Evolutionary conservation across 768 basidiomycete species (phyloP).

Genomic region (Artomyces pyxidatus): DNA sequence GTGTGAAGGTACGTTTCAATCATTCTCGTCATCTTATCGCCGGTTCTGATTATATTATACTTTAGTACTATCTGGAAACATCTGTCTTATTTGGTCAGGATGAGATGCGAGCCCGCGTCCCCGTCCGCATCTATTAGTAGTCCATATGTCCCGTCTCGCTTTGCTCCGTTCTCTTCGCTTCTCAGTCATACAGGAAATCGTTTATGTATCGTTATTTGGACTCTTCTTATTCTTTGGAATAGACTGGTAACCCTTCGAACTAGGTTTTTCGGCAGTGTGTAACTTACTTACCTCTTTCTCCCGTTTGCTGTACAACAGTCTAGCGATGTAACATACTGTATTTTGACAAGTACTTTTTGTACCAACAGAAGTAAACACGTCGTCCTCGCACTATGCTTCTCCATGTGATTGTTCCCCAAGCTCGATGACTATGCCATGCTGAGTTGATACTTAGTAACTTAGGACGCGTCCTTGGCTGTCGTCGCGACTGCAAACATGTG

Average conservation of each 20-base stretch:
- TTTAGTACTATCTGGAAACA: conserved; percentile 66
- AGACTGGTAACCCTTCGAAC: neutral
- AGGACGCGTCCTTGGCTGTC: too few species aligned
- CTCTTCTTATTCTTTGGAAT: neutral
- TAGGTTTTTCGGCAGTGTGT: neutral
- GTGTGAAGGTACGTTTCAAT: conserved; percentile 46
- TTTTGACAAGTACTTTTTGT: too few species aligned
- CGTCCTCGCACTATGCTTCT: too few species aligned
- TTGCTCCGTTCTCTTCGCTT: neutral
- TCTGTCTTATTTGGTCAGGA: conserved; percentile 61
- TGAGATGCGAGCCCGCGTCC: conserved; percentile 52
- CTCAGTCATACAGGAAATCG: neutral
- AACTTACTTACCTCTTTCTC: neutral
- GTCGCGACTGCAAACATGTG: too few species aligned
- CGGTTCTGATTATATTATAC: conserved; percentile 1
- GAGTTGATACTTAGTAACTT: too few species aligned
- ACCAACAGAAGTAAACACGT: too few species aligned
- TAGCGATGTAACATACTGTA: too few species aligned
- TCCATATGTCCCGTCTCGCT: too few species aligned
- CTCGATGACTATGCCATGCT: too few species aligned
- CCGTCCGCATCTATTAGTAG: conserved; percentile 45
- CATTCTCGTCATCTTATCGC: neutral
- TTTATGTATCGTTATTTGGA: neutral
- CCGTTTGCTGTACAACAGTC: too few species aligned
- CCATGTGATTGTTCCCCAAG: too few species aligned